Evolutionary conservation across 1,284 basidiomycete genomes (phyloP), one percentile per base, ranked within the genome.

Genomic region (Cutaneotrichosporon sp.): DNA sequence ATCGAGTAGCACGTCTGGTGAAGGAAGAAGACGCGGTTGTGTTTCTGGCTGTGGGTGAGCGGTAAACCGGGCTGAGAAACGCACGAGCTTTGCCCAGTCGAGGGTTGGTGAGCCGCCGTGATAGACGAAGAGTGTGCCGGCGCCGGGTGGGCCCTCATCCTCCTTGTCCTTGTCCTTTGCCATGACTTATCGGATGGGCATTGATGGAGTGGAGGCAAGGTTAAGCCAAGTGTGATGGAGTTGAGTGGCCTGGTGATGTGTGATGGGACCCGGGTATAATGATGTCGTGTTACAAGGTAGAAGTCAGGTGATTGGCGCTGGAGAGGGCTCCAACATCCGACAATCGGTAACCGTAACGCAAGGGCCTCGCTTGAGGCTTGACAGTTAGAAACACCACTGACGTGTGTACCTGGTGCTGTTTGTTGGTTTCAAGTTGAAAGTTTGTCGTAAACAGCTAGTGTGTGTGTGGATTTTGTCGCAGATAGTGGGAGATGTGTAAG

Each of bases 1-100:
- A 10, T 67, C 65, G 5, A 83, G 74, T n/a, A 82, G 70, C 22
- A 63, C 63, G 66, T 82, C 81, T 4, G 77, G 74, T 11, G 76
- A 76, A 10, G 65, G 55, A 22, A 71, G 55, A 32, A 66, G 56
- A 18, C 50, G 21, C 8, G 69, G 66, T 11, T 60, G 22, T 11
- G 68, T 61, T 21, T 46, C 38, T 7, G 62, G 66, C 73, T 65
- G 61, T 6, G 61, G n/a, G 61, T 63, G 5, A 63, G 64, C 42
- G 31, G 11, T 1, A 21, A 7, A 2, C 18, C 4, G 49, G 18
- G 5, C 5, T 16, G 52, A 38, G 2, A 9, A 10, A 67, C 69
- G 58, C 56, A 70, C 69, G 10, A 70, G 52, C 13, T 55, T 55
- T 42, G 66, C 65, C 69, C 69, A 71, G 18, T 58, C 34, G 36